Conservation (phyloP, 1,139 yeast genomes). For the Diutina catenulata region DNA sequence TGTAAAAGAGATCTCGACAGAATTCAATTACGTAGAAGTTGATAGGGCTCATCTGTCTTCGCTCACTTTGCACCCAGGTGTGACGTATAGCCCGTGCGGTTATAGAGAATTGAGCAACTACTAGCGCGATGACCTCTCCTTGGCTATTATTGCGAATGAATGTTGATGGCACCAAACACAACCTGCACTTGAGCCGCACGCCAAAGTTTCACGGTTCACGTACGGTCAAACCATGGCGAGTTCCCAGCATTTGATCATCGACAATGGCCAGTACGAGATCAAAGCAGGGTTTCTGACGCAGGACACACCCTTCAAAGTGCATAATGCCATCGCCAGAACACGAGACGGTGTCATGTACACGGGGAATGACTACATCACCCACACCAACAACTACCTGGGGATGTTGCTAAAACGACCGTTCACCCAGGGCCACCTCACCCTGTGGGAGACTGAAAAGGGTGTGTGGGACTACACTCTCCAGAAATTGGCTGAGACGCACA, state of each 20-base stretch:
- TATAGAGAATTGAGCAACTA: too few species aligned
- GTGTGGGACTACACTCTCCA: conserved; percentile 74
- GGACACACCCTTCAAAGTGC: conserved; percentile 36
- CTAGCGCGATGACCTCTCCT: too few species aligned
- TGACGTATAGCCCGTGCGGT: too few species aligned
- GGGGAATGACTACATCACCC: conserved; percentile 54
- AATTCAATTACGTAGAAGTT: too few species aligned
- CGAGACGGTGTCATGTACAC: conserved; percentile 64
- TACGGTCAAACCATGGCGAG: too few species aligned
- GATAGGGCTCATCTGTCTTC: too few species aligned
- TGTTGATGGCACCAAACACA: too few species aligned
- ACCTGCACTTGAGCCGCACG: too few species aligned
- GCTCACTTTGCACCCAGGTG: too few species aligned
- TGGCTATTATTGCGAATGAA: too few species aligned
- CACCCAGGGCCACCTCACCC: conserved; percentile 77
- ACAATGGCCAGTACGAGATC: conserved; percentile 79
- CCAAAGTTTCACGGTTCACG: too few species aligned
- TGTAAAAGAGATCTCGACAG: too few species aligned
- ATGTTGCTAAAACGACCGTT: conserved; percentile 69
- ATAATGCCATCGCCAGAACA: conserved; percentile 65
- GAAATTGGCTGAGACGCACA: conserved; percentile 16
- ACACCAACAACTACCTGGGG: conserved; percentile 66
- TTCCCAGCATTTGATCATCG: conserved; percentile 38
- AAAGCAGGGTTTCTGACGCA: conserved; percentile 55
- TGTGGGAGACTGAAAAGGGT: conserved; percentile 90